A percentile compares a stretch with the other conserved stretches of the same genome.
These are phyloP conservation scores for Tetrahymena borealis DNA, from an alignment of 73 alveolate species.

Conservation along the genomic window DNA sequence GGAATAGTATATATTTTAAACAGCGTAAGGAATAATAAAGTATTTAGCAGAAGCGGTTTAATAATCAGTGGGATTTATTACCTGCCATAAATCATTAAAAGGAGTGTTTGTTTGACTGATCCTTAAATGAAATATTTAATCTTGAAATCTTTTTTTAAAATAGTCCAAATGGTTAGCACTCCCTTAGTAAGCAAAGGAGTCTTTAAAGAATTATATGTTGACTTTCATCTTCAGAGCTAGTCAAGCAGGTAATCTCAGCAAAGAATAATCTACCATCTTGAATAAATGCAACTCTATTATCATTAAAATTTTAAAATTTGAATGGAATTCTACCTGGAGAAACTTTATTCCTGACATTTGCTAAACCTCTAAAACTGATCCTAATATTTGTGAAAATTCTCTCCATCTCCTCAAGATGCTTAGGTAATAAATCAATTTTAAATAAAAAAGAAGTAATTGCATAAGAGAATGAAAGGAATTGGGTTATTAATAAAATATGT, in stretches of 20 bases:
- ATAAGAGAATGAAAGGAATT: no score
- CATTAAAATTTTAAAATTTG: conserved; percentile 53
- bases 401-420: conserved; percentile 71
- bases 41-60: no score
- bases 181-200: conserved; percentile 45
- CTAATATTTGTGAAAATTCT: conserved; percentile 80
- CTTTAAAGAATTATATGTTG: conserved; percentile 45
- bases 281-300: conserved; percentile 73
- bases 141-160: not conserved
- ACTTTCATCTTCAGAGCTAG: conserved; percentile 23
- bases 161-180: conserved; percentile 54
- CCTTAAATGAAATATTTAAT: no score
- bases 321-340: conserved; percentile 89
- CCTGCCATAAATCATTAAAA: no score
- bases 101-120: no score
- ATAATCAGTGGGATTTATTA: no score
- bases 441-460: no score
- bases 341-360: conserved; percentile 87
- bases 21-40: no score
- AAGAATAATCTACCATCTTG: conserved; percentile 38
- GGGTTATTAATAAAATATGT: no score
- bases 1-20: no score
- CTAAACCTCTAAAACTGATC: conserved; percentile 60
- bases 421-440: no score
- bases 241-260: conserved; percentile 11